phyloP scores from a whole-genome alignment of 805 yeast genomes.

The Metschnikowia continentalis region DNA sequence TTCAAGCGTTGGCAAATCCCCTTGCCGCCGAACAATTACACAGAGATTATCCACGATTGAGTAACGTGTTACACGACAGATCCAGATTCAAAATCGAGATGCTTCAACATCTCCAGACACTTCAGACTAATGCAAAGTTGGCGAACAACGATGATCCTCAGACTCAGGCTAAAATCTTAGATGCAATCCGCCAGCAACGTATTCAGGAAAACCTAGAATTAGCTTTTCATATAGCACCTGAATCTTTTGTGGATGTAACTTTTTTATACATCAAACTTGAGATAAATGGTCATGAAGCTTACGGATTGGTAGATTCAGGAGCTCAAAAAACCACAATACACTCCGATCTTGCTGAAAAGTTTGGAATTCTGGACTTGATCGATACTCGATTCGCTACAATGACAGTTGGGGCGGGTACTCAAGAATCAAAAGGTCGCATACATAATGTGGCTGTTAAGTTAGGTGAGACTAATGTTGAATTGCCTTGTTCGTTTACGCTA shows the following conservation, averaged over 20 bases:
- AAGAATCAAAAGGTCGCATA: constrained; percentile 73
- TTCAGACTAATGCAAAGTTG: constrained; percentile 22
- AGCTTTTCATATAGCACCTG: constrained; percentile 89
- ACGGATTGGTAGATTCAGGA: constrained; percentile 95
- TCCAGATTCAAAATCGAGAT: constrained; percentile 39
- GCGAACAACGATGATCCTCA: constrained; percentile 51
- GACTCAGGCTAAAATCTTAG: constrained; percentile 60
- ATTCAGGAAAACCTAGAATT: constrained; percentile 74
- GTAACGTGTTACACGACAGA: constrained; percentile 44
- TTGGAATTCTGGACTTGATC: constrained; percentile 66
- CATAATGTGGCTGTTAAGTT: constrained; percentile 85
- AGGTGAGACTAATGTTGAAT: constrained; percentile 44
- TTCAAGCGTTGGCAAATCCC: constrained; percentile 43
- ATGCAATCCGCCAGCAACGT: constrained; percentile 62
- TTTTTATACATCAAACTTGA: constrained; percentile 80
- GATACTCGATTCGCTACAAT: constrained; percentile 78
- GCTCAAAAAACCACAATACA: constrained; percentile 88
- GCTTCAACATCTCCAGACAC: constrained; percentile 24
- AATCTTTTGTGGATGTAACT: constrained; percentile 72
- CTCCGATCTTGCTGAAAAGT: constrained; percentile 66
- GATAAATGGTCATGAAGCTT: constrained; percentile 75
- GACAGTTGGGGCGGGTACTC: constrained; percentile 88
- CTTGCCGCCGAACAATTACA: constrained; percentile 32
- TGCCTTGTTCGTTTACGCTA: constrained; percentile 39
- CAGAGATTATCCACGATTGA: constrained; percentile 45